Evolutionary conservation across 441 rosid species (phyloP).

Genomic region (Euphorbia corollata): DNA sequence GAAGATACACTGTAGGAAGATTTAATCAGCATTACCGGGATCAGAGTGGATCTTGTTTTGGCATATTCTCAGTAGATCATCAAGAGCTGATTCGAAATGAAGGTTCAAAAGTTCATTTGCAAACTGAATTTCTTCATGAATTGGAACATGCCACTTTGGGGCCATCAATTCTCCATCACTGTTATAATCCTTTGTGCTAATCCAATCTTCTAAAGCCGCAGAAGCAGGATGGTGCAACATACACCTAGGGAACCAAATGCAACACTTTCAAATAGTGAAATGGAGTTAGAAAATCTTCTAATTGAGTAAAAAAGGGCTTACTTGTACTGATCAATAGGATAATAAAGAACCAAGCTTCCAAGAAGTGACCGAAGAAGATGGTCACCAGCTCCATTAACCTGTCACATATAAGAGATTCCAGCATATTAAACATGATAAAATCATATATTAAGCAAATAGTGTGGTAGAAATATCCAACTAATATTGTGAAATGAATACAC

Average conservation of each 20-base stretch:
- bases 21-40: constrained; percentile 46
- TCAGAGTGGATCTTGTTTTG: constrained; percentile 73
- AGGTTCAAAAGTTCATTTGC: constrained; percentile 89
- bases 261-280: constrained; percentile 6
- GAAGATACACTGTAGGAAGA: constrained; percentile 8
- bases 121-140: constrained; percentile 77
- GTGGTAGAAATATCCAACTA: constrained; percentile 2
- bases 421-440: neutral
- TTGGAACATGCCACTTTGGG: constrained; percentile 94
- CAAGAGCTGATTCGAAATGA: constrained; percentile 87
- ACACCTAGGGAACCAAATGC: constrained; percentile 50
- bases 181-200: constrained; percentile 76
- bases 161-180: constrained; percentile 39
- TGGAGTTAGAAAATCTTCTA: constrained; percentile 3
- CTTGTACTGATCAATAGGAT: constrained; percentile 92
- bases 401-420: constrained; percentile 13
- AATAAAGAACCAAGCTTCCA: constrained; percentile 84
- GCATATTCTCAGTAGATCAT: constrained; percentile 80
- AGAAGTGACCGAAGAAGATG: constrained; percentile 89
- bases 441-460: neutral
- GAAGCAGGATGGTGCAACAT: constrained; percentile 75
- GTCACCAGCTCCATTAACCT: constrained; percentile 98
- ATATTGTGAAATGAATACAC: neutral
- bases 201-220: constrained; percentile 80
- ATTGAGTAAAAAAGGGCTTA: constrained; percentile 26